phyloP scores from a whole-genome alignment of 345 rosid species.

The Erysimum cheiranthoides region DNA sequence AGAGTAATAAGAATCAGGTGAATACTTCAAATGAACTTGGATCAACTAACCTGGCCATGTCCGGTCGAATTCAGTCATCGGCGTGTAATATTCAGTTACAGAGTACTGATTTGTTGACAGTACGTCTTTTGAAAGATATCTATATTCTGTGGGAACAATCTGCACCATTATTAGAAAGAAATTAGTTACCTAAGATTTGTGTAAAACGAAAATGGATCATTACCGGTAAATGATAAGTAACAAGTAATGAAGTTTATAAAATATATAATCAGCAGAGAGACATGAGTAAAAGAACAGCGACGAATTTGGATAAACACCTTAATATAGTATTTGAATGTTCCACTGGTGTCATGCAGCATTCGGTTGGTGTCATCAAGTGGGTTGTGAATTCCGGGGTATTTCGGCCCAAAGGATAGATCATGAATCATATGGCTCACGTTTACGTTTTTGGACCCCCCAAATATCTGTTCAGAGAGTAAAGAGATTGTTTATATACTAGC shows the following conservation, averaged over 20 bases:
- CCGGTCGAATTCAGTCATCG: constrained; percentile 70
- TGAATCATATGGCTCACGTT: constrained; percentile 91
- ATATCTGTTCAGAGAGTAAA: constrained; percentile 64
- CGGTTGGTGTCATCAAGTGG: constrained; percentile 88
- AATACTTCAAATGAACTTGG: not conserved
- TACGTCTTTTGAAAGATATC: constrained; percentile 82
- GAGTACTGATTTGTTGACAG: constrained; percentile 94
- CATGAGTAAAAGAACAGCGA: not conserved
- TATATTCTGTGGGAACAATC: constrained; percentile 98
- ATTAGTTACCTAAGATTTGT: constrained; percentile 8
- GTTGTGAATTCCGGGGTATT: constrained; percentile 95
- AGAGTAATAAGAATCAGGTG: not conserved
- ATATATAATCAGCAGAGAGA: not conserved
- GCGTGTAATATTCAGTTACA: constrained; percentile 87
- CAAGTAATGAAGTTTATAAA: not conserved
- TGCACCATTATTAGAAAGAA: constrained; percentile 48
- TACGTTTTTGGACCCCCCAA: constrained; percentile 81
- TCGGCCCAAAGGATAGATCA: constrained; percentile 92
- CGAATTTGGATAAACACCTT: constrained; percentile 60
- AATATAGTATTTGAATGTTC: constrained; percentile 94
- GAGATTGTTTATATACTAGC: not conserved
- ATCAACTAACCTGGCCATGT: constrained; percentile 90
- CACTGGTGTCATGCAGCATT: constrained; percentile 73
- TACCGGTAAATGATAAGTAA: not conserved
- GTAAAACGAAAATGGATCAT: not conserved